Base-by-base conservation (phyloP, 768 basidiomycete species). In the Ephemerocybe angulata region DNA sequence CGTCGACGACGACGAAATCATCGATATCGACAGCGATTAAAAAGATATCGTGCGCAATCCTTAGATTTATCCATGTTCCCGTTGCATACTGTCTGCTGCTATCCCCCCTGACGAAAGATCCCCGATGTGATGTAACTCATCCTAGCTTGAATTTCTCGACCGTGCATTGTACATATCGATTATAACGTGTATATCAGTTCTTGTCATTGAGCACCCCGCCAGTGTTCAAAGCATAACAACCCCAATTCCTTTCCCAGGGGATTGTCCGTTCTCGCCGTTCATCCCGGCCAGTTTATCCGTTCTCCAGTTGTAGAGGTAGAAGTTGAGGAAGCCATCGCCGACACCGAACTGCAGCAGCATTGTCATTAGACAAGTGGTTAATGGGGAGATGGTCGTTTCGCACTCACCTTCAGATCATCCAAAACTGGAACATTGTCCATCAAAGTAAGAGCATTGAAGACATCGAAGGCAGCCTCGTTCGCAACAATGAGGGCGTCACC, bases 281-380 rank as follows among this genome's bases (percentile, higher is more conserved):
- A 88, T 67, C 42, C 96, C 95, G 35, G 91, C 85, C 54, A 98
- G 73, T 2, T 84, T 79, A 13, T 83, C 72, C 12, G 93, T 95
- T 56, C 88, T 80, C 92, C 94, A 99, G 70, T 99, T 99, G 74
- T 97, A 98, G 55, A 95, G 68, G 67, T 95, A 95, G 67, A 84
- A 96, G 69, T 95, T 91, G 50, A 99, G 78, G 68, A 87, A 81
- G 1, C 97, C 97, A 65, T 96, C 91, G 3, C 93, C 96, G 11
- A 78, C 73, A n/a, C 93, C 96, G 65, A 98, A 98, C 94, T 96
- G 57, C 40, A 60, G 35, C 49, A 21, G 21, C 28, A 21, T 49
- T 56, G 53, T 35, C 50, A 22, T n/a, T n/a, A n/a, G n/a, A n/a
- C n/a, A n/a, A n/a, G n/a, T n/a, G n/a, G n/a, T n/a, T n/a, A n/a